Evolutionary conservation across 345 rosid species (phyloP).

Genomic region (Brassica cretica): DNA sequence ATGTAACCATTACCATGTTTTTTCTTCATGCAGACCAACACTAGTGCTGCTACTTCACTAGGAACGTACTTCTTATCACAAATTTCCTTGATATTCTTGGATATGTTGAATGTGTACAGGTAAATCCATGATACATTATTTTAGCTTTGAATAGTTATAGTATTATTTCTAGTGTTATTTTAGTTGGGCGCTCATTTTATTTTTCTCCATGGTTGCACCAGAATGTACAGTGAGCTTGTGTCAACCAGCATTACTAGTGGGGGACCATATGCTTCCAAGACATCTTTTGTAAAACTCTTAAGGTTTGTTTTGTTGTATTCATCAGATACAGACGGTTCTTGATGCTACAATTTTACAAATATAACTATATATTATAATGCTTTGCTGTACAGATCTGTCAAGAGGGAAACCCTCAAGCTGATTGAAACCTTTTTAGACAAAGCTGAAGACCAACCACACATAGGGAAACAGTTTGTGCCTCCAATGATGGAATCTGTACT

Average conservation of each 20-base stretch:
- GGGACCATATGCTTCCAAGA: constrained; percentile 86
- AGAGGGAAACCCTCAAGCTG: constrained; percentile 96
- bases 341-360: not conserved
- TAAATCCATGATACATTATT: constrained; percentile 33
- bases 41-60: constrained; percentile 91
- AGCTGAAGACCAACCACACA: constrained; percentile 96
- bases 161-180: not conserved
- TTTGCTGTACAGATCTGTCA: constrained; percentile 76
- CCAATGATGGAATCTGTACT: constrained; percentile 99
- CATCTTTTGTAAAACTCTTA: constrained; percentile 88
- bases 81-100: constrained; percentile 88
- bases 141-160: not conserved
- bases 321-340: constrained; percentile 10
- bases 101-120: constrained; percentile 99
- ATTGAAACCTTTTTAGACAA: constrained; percentile 98
- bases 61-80: constrained; percentile 91
- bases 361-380: constrained; percentile 11
- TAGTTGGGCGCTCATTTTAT: constrained; percentile 3
- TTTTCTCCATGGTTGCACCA: constrained; percentile 46
- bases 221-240: constrained; percentile 99
- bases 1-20: constrained; percentile 9
- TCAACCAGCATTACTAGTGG: constrained; percentile 91
- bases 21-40: constrained; percentile 78
- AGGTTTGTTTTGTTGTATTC: constrained; percentile 50
- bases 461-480: constrained; percentile 97